phyloP scores from a whole-genome alignment of 176 grass and related monocot genomes.

The Triticum monococcum region DNA sequence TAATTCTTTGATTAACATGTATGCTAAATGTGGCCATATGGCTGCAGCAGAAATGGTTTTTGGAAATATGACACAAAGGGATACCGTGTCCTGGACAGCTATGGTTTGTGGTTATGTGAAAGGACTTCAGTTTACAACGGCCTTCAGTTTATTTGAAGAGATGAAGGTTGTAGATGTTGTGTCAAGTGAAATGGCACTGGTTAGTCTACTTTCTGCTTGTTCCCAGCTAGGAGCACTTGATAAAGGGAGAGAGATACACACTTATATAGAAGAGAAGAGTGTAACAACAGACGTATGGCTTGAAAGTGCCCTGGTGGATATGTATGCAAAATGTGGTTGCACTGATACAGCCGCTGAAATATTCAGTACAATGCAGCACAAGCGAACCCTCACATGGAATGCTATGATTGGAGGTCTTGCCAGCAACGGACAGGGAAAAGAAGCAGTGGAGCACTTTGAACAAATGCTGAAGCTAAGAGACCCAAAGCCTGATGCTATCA shows the following conservation, averaged over 20 bases:
- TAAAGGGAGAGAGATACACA: slow-evolving; percentile 66
- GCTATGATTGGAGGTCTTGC: slow-evolving; percentile 79
- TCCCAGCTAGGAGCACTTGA: slow-evolving; percentile 76
- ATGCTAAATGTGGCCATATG: slow-evolving; percentile 81
- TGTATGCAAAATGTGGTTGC: slow-evolving; percentile 90
- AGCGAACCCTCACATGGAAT: slow-evolving; percentile 69
- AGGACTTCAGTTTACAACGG: slow-evolving; percentile 40
- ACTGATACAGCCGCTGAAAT: slow-evolving; percentile 53
- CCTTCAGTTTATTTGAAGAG: slow-evolving; percentile 71
- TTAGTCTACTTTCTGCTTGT: slow-evolving; percentile 74
- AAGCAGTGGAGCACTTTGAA: slow-evolving; percentile 56
- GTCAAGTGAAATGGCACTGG: slow-evolving; percentile 69
- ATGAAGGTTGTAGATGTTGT: slow-evolving; percentile 51
- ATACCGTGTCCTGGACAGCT: slow-evolving; percentile 78
- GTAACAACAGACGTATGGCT: slow-evolving; percentile 53
- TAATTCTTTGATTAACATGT: slow-evolving; percentile 88
- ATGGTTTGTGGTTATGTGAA: slow-evolving; percentile 78
- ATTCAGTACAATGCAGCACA: slow-evolving; percentile 54
- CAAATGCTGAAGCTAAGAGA: slow-evolving; percentile 51
- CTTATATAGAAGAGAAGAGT: slow-evolving; percentile 68
- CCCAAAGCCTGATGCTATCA: slow-evolving; percentile 69
- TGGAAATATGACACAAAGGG: slow-evolving; percentile 42
- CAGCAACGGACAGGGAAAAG: slow-evolving; percentile 62
- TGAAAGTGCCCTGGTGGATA: slow-evolving; percentile 71
- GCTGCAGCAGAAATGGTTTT: slow-evolving; percentile 54